phyloP scores from a whole-genome alignment of 495 filamentous ascomycete species.

The Penicillium canescens region DNA sequence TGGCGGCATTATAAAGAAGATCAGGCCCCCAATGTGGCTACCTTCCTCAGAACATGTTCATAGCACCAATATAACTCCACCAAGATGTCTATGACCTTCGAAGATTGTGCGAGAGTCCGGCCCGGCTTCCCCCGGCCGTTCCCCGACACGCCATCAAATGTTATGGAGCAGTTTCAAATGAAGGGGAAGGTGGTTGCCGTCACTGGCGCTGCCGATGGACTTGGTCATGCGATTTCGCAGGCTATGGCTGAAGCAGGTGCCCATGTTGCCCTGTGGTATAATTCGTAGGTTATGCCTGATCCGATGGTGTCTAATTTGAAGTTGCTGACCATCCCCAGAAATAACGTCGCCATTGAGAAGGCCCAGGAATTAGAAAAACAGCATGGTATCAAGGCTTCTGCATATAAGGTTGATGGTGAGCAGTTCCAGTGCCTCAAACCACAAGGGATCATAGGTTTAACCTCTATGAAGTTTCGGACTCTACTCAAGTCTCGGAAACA shows the following conservation, averaged over 20 bases:
- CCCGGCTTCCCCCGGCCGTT: slow-evolving; percentile 42
- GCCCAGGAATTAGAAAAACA: slow-evolving; percentile 27
- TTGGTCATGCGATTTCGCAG: slow-evolving; percentile 34
- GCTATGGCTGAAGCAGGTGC: slow-evolving; percentile 38
- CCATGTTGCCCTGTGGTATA: slow-evolving; percentile 38
- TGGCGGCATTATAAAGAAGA: neutral
- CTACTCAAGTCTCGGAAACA: slow-evolving; percentile 26
- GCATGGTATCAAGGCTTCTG: slow-evolving; percentile 34
- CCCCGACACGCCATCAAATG: slow-evolving; percentile 42
- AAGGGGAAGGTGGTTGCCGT: slow-evolving; percentile 39
- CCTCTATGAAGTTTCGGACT: slow-evolving; percentile 34
- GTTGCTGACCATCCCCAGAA: slow-evolving; percentile 16
- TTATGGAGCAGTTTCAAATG: slow-evolving; percentile 44
- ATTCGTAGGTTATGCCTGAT: slow-evolving; percentile 29
- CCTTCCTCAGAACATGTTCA: neutral
- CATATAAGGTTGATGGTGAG: slow-evolving; percentile 44
- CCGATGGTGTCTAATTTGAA: neutral
- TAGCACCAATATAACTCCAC: neutral
- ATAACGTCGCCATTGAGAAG: slow-evolving; percentile 34
- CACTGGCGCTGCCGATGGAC: slow-evolving; percentile 38
- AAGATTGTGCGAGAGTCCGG: slow-evolving; percentile 34
- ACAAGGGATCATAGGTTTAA: neutral
- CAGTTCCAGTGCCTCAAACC: neutral
- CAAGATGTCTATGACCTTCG: slow-evolving; percentile 51
- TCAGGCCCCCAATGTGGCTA: neutral